A percentile compares a stretch with the other conserved stretches of the same genome.
Conservation (phyloP, 768 basidiomycete genomes). For the Podaxis sp. region DNA sequence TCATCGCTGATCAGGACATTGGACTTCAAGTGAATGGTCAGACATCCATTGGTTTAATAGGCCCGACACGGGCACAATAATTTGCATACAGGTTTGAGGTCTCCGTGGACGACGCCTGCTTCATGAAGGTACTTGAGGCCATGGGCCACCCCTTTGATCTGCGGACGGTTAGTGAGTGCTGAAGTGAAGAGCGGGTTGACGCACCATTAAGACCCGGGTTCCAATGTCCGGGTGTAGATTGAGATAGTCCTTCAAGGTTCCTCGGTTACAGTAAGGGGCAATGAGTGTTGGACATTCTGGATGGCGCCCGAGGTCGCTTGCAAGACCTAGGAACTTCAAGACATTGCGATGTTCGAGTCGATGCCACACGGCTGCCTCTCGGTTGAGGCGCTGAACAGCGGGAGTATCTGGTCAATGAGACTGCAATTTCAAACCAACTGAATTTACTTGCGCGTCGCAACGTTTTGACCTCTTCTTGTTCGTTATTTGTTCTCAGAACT, state of each 20-base stretch:
- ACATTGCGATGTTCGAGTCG: constrained; percentile 17
- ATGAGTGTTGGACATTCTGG: constrained; percentile 16
- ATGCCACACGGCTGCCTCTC: constrained; percentile 19
- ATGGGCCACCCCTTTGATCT: constrained; percentile 17
- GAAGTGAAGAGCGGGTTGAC: neutral
- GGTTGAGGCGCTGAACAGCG: constrained; percentile 11
- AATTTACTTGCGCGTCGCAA: neutral
- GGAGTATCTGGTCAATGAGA: neutral
- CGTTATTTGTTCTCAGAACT: constrained; percentile 12
- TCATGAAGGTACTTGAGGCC: constrained; percentile 21
- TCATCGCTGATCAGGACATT: constrained; percentile 20
- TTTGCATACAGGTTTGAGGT: constrained; percentile 17
- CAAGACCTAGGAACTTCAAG: constrained; percentile 18
- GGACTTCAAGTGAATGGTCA: constrained; percentile 1
- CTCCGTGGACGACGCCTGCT: constrained; percentile 18
- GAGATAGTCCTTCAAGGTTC: constrained; percentile 12
- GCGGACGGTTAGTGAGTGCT: too few relatives aligned
- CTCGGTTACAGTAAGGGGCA: constrained; percentile 15
- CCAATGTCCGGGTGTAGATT: constrained; percentile 11
- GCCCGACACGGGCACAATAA: neutral
- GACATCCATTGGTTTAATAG: too few relatives aligned
- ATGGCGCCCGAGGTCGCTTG: neutral
- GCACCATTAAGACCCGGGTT: constrained; percentile 11
- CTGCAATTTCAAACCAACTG: neutral
- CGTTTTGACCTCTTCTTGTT: neutral